Conservation (phyloP, 192 early-diverging fungal genomes). For the Entomortierella chlamydospora region DNA sequence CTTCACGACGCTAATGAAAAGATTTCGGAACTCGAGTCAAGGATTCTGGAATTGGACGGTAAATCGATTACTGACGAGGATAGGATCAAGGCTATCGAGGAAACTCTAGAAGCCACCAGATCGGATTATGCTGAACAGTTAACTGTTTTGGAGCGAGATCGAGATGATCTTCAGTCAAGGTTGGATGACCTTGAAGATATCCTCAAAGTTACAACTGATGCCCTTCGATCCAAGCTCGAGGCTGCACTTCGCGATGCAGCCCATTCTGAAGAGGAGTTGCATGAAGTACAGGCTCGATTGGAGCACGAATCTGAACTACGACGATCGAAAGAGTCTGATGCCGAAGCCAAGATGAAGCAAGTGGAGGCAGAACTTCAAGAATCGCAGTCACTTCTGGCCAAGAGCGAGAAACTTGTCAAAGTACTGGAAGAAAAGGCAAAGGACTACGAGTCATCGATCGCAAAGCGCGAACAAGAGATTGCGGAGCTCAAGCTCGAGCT, state of each 20-base stretch:
- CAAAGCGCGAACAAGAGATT: conserved; percentile 56
- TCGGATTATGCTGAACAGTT: conserved; percentile 22
- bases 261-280: conserved; percentile 54
- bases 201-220: conserved; percentile 35
- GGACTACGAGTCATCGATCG: conserved; percentile 33
- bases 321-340: conserved; percentile 30
- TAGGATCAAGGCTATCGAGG: conserved; percentile 4
- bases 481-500: conserved; percentile 57
- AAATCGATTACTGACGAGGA: conserved; percentile 33
- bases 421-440: conserved; percentile 23
- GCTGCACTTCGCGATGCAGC: conserved; percentile 36
- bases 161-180: conserved; percentile 29
- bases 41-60: conserved; percentile 50
- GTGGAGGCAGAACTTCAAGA: conserved; percentile 45
- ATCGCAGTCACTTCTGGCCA: conserved; percentile 33
- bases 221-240: conserved; percentile 51
- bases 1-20: conserved; percentile 45
- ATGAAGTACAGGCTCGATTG: conserved; percentile 36
- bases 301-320: conserved; percentile 42
- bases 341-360: conserved; percentile 27
- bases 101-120: conserved; percentile 11
- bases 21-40: conserved; percentile 25
- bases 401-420: conserved; percentile 31
- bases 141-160: conserved; percentile 20
- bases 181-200: conserved; percentile 27